Base-by-base conservation (phyloP, 2,329 filamentous ascomycete genomes). In the Anthostomella pinea region DNA sequence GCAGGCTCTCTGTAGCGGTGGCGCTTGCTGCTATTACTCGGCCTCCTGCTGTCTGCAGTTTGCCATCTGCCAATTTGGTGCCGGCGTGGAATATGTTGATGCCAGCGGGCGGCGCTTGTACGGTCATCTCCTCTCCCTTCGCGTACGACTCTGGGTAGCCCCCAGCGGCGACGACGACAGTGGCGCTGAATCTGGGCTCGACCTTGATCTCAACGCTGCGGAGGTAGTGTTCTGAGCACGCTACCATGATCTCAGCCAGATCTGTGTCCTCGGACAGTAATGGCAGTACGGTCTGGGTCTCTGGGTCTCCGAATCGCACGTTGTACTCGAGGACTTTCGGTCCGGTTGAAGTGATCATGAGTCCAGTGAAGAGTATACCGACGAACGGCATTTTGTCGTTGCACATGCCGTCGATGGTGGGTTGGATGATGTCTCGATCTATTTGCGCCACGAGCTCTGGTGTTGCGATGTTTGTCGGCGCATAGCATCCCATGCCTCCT, bases 401-500 rank as follows among this genome's bases (percentile, higher is more conserved):
- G 54, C 83, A 77, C 87, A 97, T 91, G 39, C 89, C 90, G 41
- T 87, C 78, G 43, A 97, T 79, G 3, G 90, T 96, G 6, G 91
- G 90, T 60, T 89, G 80, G n/a, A 97, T 76, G 36, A 96, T 84
- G 21, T 85, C 85, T 38, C 74, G 73, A 58, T 96, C 84, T 43
- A 98, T 81, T 43, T 81, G 74, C 13, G 83, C 83, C 13, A 93
- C 75, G n/a, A 95, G 72, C 43, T 83, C 79, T 33, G 81, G 77
- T 0, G 83, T 85, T 19, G 84, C 82, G 53, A 90, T 83, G 46
- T 79, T 85, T 2, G 90, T 94, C n/a, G 87, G 87, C 11, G 90
- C 89, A 64, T 97, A 97, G 59, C 89, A 95, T 33, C 93, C 93
- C 93, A 97, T 97, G 25, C 93, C 93, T 41, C 91, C 93, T 2